A percentile compares a stretch with the other conserved stretches of the same genome.
phyloP scores from a whole-genome alignment of 108 stramenopile genomes.

The Fistulifera solaris region DNA sequence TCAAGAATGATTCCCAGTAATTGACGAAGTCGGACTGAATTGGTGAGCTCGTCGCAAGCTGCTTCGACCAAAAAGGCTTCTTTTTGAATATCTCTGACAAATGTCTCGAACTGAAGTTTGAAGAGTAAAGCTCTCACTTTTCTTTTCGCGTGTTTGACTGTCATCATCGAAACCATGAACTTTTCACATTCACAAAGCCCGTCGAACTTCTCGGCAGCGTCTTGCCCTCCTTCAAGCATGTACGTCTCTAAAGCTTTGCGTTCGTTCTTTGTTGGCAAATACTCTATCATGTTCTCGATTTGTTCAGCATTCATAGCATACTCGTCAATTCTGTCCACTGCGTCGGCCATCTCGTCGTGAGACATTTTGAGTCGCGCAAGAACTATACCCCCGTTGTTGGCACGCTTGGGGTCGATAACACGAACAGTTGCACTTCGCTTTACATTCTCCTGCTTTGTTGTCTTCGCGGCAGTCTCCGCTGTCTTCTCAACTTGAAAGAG shows the following conservation, averaged over 20 bases:
- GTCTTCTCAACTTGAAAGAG: slow-evolving; percentile 71
- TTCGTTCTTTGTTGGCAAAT: slow-evolving; percentile 77
- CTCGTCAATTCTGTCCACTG: slow-evolving; percentile 65
- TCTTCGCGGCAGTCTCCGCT: slow-evolving; percentile 4
- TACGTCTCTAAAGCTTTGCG: slow-evolving; percentile 54
- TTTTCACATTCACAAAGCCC: slow-evolving; percentile 81
- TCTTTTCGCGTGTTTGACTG: slow-evolving; percentile 76
- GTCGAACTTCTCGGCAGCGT: slow-evolving; percentile 63
- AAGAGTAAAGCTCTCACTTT: slow-evolving; percentile 79
- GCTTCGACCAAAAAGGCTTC: slow-evolving; percentile 51
- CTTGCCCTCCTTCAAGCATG: slow-evolving; percentile 63
- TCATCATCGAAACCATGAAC: slow-evolving; percentile 88
- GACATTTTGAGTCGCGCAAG: slow-evolving; percentile 81
- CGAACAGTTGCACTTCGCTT: slow-evolving; percentile 35
- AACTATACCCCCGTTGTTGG: slow-evolving; percentile 89
- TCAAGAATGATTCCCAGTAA: slow-evolving; percentile 84
- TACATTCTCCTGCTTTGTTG: slow-evolving; percentile 5
- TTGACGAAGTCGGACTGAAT: slow-evolving; percentile 69
- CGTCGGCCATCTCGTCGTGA: slow-evolving; percentile 78
- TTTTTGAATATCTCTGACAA: slow-evolving; percentile 58
- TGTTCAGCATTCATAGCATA: slow-evolving; percentile 68
- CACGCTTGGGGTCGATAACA: slow-evolving; percentile 84
- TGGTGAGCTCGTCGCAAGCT: slow-evolving; percentile 78
- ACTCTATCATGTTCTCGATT: slow-evolving; percentile 79
- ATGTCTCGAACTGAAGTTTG: slow-evolving; percentile 75